These are phyloP conservation scores for Mucor circinelloides DNA, from an alignment of 371 early-diverging fungal species.

Conservation along the genomic window DNA sequence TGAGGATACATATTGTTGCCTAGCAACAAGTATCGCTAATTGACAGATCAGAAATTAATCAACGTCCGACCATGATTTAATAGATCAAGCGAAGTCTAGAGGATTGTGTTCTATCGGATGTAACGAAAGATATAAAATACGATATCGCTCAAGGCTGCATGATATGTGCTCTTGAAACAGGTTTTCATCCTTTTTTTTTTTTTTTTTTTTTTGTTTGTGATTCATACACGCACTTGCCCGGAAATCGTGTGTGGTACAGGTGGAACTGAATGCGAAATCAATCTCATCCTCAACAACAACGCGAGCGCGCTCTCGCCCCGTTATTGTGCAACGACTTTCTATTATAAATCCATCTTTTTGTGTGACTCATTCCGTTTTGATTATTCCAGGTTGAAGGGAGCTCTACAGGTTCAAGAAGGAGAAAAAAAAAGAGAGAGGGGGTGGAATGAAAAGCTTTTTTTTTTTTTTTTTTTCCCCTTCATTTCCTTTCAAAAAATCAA, in stretches of 20 bases:
- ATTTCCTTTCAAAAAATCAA: slow-evolving; percentile 1
- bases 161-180: background rate
- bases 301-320: background rate
- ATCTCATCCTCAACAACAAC: background rate
- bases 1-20: background rate
- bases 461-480: background rate
- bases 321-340: background rate
- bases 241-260: background rate
- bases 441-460: slow-evolving; percentile 2
- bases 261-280: background rate
- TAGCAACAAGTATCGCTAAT: background rate
- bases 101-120: background rate
- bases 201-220: background rate
- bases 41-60: background rate
- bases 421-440: background rate
- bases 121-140: background rate
- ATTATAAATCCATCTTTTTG: background rate
- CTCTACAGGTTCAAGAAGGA: background rate
- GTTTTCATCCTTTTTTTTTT: background rate
- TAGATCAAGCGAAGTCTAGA: background rate
- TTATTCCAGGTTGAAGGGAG: background rate
- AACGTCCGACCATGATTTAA: background rate
- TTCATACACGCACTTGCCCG: background rate
- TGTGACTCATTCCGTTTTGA: slow-evolving; percentile 1
- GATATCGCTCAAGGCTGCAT: background rate